Conservation (phyloP, 345 rosid genomes). For the Limnanthes douglasii region DNA sequence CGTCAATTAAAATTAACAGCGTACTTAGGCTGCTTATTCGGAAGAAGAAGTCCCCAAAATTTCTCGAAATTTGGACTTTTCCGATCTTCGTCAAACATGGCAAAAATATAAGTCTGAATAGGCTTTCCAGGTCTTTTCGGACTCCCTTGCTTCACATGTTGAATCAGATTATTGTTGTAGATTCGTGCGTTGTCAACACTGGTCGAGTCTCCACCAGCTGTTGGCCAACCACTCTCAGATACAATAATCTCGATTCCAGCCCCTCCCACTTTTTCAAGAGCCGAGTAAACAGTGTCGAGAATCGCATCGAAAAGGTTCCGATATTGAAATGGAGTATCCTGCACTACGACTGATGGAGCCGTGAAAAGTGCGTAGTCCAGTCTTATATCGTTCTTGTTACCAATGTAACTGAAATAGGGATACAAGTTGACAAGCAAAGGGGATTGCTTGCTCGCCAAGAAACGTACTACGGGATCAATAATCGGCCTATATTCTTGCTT, state of each 20-base stretch:
- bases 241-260: conserved; percentile 21
- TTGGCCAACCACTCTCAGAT: conserved; percentile 29
- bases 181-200: conserved; percentile 13
- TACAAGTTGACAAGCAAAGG: conserved; percentile 35
- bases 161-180: conserved; percentile 19
- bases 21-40: conserved; percentile 13
- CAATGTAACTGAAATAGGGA: conserved; percentile 20
- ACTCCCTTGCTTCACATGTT: conserved; percentile 19
- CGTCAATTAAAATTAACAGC: conserved; percentile 8
- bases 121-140: conserved; percentile 21
- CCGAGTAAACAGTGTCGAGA: conserved; percentile 8
- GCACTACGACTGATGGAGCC: conserved; percentile 1
- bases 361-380: conserved; percentile 31
- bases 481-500: conserved; percentile 6
- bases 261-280: conserved; percentile 18
- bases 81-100: conserved; percentile 20
- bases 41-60: conserved; percentile 15
- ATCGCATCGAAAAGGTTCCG: conserved; percentile 13
- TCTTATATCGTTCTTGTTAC: background rate
- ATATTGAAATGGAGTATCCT: conserved; percentile 6
- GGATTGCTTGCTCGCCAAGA: conserved; percentile 21
- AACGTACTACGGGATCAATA: conserved; percentile 16
- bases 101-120: conserved; percentile 19
- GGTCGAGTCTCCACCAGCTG: conserved; percentile 9
- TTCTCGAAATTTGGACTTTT: conserved; percentile 10